Evolutionary conservation across 2,329 filamentous ascomycete species (phyloP), one percentile per base, ranked within the genome.

Genomic region (Ilyonectria sp.): DNA sequence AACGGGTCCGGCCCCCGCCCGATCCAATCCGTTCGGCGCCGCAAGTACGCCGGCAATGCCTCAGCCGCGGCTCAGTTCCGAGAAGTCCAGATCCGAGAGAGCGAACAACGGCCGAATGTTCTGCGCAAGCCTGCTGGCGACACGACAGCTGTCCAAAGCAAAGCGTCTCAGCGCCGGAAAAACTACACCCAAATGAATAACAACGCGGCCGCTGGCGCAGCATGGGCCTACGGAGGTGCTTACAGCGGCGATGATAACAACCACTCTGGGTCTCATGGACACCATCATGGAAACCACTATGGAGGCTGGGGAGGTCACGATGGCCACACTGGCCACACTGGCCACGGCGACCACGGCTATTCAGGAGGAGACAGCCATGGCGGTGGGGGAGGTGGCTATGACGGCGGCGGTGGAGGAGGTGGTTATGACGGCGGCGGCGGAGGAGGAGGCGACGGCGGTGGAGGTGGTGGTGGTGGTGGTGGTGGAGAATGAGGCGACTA

Each of bases 391-490:
- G 46, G 46, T 7, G 46, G 46, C 1, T n/a, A 21, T 19, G 43
- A 11, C n/a, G 46, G 44, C 9, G 46, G 46, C 23, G 44, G 23
- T 7, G 46, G 46, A n/a, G 46, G 21, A 17, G 21, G 46, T 19
- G 47, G 10, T 21, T 21, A 21, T 11, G 47, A 6, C 7, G 46
- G 23, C 6, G 23, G 46, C 6, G 46, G 13, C 1, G 46, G 44
- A 2, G 46, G 23, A 3, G 46, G 26, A 4, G 47, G 47, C 5
- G 47, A 26, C 19, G 47, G 26, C 19, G 49, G 10, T 4, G 49
- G 49, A 33, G 49, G 23, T 50, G 47, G 49, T 19, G 49, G 49
- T 6, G 49, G 23, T 50, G 47, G 49, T 19, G 49, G 49, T 6
- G 49, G 50, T 7, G 50, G 29, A 10, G 49, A 31, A 15, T 31